Conservation (phyloP, 2,329 filamentous ascomycete genomes). For the Ampelomyces quisqualis region DNA sequence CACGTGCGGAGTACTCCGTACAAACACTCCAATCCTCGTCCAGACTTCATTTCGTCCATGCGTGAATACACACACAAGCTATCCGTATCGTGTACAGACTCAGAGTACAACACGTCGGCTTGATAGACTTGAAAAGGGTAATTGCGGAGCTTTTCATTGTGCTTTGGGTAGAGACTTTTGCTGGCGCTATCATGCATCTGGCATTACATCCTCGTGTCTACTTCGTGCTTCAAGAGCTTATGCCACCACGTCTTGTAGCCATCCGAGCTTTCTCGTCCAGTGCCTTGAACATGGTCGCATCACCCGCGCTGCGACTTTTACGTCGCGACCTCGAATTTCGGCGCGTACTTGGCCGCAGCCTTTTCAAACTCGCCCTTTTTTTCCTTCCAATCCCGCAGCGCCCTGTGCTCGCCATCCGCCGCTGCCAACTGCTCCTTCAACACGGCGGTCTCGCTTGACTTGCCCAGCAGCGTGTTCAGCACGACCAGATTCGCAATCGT, state of each 20-base stretch:
- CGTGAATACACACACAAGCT: too few relatives aligned
- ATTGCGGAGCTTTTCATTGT: too few relatives aligned
- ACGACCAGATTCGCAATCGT: conserved; percentile 83
- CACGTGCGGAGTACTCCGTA: too few relatives aligned
- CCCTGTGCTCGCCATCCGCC: conserved; percentile 65
- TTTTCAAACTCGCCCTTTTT: conserved; percentile 88
- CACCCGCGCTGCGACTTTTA: conserved; percentile 19
- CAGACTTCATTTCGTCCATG: too few relatives aligned
- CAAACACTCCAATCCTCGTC: too few relatives aligned
- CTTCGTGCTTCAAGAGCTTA: too few relatives aligned
- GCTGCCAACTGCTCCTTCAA: conserved; percentile 55
- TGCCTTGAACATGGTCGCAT: conserved; percentile 5
- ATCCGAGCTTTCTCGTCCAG: not conserved
- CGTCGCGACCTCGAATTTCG: conserved; percentile 65
- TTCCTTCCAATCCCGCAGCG: conserved; percentile 73
- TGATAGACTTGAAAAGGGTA: too few relatives aligned
- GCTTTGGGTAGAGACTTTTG: too few relatives aligned
- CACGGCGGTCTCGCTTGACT: conserved; percentile 60
- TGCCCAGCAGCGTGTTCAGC: conserved; percentile 73
- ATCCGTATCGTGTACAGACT: too few relatives aligned
- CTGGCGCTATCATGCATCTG: too few relatives aligned
- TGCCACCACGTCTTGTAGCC: not conserved
- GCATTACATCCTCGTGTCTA: too few relatives aligned
- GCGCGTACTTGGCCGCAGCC: conserved; percentile 80
- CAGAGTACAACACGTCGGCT: too few relatives aligned